phyloP scores from a whole-genome alignment of 257 asterid species.

The Misopates orontium region DNA sequence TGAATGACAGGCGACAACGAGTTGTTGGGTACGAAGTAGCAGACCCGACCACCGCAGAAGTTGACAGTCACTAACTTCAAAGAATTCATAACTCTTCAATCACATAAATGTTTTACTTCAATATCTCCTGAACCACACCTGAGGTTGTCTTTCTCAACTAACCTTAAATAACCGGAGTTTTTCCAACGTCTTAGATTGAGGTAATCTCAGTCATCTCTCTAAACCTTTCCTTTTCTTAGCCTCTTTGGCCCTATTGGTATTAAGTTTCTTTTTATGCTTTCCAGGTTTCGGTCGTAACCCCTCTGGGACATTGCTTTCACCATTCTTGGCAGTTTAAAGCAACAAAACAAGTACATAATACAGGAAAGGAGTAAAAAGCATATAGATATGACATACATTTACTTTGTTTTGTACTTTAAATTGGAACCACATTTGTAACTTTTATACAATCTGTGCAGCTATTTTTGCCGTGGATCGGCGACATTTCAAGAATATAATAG shows the following conservation, averaged over 20 bases:
- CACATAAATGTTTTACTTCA: neutral
- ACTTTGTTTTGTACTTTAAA: no score
- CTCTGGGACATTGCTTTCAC: neutral
- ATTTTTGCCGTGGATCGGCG: no score
- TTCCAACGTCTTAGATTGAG: constrained; percentile 10
- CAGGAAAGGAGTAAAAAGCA: no score
- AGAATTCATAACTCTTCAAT: neutral
- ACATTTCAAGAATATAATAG: no score
- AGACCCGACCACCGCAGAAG: constrained; percentile 45
- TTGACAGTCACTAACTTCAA: constrained; percentile 30
- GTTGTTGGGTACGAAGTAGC: constrained; percentile 68
- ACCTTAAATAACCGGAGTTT: constrained; percentile 21
- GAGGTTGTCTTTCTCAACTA: constrained; percentile 17
- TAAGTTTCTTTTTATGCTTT: neutral
- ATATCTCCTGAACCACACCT: constrained; percentile 24
- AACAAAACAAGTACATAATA: no score
- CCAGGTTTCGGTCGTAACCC: constrained; percentile 3
- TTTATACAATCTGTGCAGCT: no score
- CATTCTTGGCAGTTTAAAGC: neutral
- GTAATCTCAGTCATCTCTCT: constrained; percentile 2
- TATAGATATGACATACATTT: no score
- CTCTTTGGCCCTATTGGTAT: neutral
- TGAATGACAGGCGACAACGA: constrained; percentile 48
- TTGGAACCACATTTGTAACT: no score
- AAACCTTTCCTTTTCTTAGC: neutral